phyloP scores from a whole-genome alignment of 2,329 filamentous ascomycete species.

The Mariannaea elegans region DNA sequence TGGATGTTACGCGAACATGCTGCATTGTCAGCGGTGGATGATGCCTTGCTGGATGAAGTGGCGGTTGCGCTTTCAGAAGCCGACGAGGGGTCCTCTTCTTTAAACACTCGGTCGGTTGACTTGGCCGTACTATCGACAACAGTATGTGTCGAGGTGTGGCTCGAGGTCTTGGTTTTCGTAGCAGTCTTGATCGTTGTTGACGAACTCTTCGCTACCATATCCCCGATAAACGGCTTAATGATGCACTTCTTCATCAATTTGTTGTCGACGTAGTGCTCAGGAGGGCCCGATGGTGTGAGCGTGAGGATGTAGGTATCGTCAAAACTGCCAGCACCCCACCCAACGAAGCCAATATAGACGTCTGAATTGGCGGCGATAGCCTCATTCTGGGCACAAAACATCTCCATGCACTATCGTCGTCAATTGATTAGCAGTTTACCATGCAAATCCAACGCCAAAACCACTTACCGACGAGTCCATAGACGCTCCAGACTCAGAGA shows the following conservation, averaged over 20 bases:
- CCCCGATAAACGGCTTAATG: constrained; percentile 46
- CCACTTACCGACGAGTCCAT: constrained; percentile 49
- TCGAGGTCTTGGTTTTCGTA: constrained; percentile 1
- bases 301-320: constrained; percentile 52
- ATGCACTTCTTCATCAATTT: constrained; percentile 55
- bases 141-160: neutral
- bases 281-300: constrained; percentile 48
- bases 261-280: constrained; percentile 46
- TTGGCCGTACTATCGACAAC: neutral
- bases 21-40: constrained; percentile 3
- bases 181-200: neutral
- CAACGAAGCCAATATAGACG: constrained; percentile 57
- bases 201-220: constrained; percentile 17
- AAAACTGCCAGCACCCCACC: constrained; percentile 58
- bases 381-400: constrained; percentile 57
- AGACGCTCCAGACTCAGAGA: constrained; percentile 63
- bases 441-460: neutral
- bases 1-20: neutral
- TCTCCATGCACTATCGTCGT: constrained; percentile 48
- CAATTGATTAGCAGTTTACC: constrained; percentile 8
- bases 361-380: constrained; percentile 57
- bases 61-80: neutral
- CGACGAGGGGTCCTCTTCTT: constrained; percentile 13
- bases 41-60: neutral
- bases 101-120: constrained; percentile 22